Conservation (phyloP, 768 basidiomycete species). For the Suillus bovinus region DNA sequence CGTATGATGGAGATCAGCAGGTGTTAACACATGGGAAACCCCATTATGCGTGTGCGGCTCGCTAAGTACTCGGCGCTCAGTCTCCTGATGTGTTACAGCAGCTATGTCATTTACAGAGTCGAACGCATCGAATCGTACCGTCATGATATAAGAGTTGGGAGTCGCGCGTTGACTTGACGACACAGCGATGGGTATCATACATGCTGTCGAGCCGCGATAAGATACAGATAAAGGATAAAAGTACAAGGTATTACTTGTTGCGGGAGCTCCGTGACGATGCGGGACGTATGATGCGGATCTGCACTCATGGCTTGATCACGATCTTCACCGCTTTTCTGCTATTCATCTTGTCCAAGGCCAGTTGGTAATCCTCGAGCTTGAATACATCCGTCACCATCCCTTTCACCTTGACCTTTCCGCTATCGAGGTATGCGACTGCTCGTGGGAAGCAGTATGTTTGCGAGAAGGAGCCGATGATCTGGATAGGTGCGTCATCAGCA, state of each 20-base stretch:
- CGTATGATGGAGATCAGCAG: background rate
- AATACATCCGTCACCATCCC: conserved; percentile 78
- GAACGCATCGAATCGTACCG: background rate
- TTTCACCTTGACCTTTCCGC: conserved; percentile 77
- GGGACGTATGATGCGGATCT: background rate
- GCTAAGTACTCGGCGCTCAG: background rate
- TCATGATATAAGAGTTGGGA: background rate
- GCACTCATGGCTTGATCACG: conserved; percentile 51
- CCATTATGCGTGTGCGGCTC: background rate
- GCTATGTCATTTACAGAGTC: background rate
- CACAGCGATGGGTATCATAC: background rate
- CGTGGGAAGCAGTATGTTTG: conserved; percentile 90
- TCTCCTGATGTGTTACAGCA: background rate
- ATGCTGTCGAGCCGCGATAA: background rate
- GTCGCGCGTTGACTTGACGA: background rate
- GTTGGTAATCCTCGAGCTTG: conserved; percentile 68
- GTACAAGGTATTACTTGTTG: background rate
- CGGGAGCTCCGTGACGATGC: background rate
- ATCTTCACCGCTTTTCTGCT: conserved; percentile 63
- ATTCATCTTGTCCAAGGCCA: conserved; percentile 72
- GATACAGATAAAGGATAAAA: background rate
- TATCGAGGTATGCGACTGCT: conserved; percentile 86
- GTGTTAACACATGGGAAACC: no score
- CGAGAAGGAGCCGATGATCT: conserved; percentile 92
- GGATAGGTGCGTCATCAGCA: background rate